phyloP scores from a whole-genome alignment of 768 basidiomycete species.

The Daedaleopsis nitida region DNA sequence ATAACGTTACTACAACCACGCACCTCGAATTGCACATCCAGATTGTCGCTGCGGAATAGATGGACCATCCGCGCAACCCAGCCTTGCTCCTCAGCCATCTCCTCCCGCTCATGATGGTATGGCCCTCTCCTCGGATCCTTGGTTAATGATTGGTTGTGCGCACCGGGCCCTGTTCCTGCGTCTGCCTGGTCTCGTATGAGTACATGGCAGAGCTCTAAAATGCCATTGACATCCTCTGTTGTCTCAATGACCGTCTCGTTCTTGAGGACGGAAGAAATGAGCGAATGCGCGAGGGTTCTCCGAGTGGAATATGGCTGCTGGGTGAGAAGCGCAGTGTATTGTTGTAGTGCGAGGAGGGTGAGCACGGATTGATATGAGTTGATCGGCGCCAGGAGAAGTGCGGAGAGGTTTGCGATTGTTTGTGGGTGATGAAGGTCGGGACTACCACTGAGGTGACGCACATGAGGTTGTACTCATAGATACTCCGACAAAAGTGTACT shows the following conservation, averaged over 20 bases:
- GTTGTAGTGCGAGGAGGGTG: slow-evolving; percentile 94
- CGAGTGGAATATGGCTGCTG: slow-evolving; percentile 90
- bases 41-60: slow-evolving; percentile 84
- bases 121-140: slow-evolving; percentile 61
- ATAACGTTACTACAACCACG: slow-evolving; percentile 23
- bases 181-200: slow-evolving; percentile 86
- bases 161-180: slow-evolving; percentile 33
- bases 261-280: slow-evolving; percentile 93
- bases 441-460: slow-evolving; percentile 39
- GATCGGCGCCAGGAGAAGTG: slow-evolving; percentile 90
- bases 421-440: slow-evolving; percentile 87
- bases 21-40: slow-evolving; percentile 90
- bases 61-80: slow-evolving; percentile 99
- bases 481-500: slow-evolving; percentile 8
- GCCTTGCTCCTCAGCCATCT: slow-evolving; percentile 97
- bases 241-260: slow-evolving; percentile 95
- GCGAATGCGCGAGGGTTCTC: slow-evolving; percentile 90
- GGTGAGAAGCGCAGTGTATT: slow-evolving; percentile 80
- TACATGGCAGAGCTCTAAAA: slow-evolving; percentile 90
- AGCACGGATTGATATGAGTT: slow-evolving; percentile 96
- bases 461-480: slow-evolving; percentile 1
- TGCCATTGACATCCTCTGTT: slow-evolving; percentile 92
- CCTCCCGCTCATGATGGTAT: slow-evolving; percentile 74
- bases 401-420: slow-evolving; percentile 88
- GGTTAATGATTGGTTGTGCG: slow-evolving; percentile 32